Conservation (phyloP, 208 protist species). For the Tritrichomonas musculus region DNA sequence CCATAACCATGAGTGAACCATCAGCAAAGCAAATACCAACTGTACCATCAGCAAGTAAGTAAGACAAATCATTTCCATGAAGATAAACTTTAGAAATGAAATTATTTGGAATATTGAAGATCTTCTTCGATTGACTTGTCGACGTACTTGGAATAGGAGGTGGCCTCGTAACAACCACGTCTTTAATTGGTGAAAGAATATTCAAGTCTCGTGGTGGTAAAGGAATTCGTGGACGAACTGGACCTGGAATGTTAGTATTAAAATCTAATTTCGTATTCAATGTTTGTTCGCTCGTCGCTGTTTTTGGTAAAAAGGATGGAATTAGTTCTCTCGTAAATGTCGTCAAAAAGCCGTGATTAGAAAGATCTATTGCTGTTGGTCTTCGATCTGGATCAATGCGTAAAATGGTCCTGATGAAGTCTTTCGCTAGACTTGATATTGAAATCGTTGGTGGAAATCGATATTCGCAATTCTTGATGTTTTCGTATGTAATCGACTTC, state of each 20-base stretch:
- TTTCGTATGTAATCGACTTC: conserved; percentile 83
- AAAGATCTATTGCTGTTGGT: conserved; percentile 69
- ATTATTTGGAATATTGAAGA: conserved; percentile 67
- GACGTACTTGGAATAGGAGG: too few species aligned
- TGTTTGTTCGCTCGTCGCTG: too few species aligned
- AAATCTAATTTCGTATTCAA: too few species aligned
- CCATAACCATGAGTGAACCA: conserved; percentile 79
- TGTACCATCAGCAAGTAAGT: conserved; percentile 75
- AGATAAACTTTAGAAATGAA: not conserved
- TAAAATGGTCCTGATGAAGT: conserved; percentile 73
- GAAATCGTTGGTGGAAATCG: conserved; percentile 66
- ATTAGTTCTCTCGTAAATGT: not conserved
- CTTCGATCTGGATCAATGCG: conserved; percentile 62
- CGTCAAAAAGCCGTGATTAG: conserved; percentile 71
- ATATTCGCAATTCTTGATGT: conserved; percentile 79
- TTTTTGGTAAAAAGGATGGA: not conserved
- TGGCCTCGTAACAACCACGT: too few species aligned
- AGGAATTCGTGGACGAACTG: not conserved
- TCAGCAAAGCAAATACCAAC: conserved; percentile 94
- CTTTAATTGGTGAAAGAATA: too few species aligned
- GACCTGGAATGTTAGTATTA: not conserved
- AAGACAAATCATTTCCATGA: conserved; percentile 88
- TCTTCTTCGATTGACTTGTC: too few species aligned
- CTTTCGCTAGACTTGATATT: conserved; percentile 64
- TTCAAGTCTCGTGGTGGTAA: conserved; percentile 62